Conservation (phyloP, 805 yeast species). For the Candida incommunis region DNA sequence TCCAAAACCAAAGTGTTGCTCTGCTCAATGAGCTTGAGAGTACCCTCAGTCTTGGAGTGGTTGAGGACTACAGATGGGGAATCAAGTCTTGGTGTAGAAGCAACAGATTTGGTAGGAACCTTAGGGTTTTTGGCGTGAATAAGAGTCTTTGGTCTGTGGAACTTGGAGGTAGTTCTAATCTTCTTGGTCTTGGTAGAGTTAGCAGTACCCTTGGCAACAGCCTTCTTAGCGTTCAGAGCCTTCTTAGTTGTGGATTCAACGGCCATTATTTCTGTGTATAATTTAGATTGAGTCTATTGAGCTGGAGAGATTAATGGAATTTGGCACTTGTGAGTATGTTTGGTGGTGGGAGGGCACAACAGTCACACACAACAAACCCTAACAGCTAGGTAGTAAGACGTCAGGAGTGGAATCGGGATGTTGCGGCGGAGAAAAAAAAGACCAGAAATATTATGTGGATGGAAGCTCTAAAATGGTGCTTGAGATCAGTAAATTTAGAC, state of each 20-base stretch:
- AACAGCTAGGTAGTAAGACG: too few relatives aligned
- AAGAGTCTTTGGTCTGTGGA: conserved; percentile 96
- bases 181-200: conserved; percentile 74
- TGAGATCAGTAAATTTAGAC: too few relatives aligned
- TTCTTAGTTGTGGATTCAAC: conserved; percentile 34
- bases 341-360: too few relatives aligned
- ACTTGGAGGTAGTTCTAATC: conserved; percentile 86
- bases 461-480: too few relatives aligned
- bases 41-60: conserved; percentile 96
- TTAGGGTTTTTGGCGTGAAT: conserved; percentile 88
- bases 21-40: conserved; percentile 99
- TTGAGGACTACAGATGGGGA: conserved; percentile 86
- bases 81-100: conserved; percentile 95
- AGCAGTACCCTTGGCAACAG: conserved; percentile 95
- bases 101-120: conserved; percentile 90
- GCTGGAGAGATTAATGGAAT: neutral
- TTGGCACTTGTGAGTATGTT: too few relatives aligned
- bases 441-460: too few relatives aligned
- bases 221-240: conserved; percentile 97
- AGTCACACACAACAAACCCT: too few relatives aligned
- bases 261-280: conserved; percentile 11
- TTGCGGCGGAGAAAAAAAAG: too few relatives aligned
- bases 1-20: conserved; percentile 98
- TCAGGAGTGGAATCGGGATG: too few relatives aligned
- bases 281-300: neutral